phyloP scores from a whole-genome alignment of 2,329 filamentous ascomycete genomes.

The Penicillium paneum region DNA sequence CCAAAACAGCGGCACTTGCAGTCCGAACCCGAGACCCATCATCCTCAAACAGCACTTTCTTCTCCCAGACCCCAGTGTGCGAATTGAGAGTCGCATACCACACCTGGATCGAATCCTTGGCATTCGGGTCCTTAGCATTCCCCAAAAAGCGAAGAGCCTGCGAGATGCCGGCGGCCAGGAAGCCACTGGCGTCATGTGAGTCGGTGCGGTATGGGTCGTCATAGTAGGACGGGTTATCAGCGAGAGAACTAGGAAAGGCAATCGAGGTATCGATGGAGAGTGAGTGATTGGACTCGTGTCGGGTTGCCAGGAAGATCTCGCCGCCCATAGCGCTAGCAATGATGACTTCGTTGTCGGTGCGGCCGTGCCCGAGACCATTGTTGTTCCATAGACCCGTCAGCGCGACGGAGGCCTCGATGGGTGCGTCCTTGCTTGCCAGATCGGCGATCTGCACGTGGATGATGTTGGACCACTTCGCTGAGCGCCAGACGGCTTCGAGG shows the following conservation, averaged over 20 bases:
- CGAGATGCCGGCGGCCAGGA: constrained; percentile 51
- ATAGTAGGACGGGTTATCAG: constrained; percentile 61
- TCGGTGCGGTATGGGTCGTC: constrained; percentile 50
- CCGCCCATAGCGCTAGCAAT: constrained; percentile 47
- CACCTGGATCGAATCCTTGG: constrained; percentile 47
- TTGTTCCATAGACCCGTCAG: constrained; percentile 50
- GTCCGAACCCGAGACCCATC: constrained; percentile 52
- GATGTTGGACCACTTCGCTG: constrained; percentile 50
- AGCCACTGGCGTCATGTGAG: constrained; percentile 52
- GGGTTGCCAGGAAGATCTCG: constrained; percentile 42
- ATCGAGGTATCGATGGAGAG: constrained; percentile 47
- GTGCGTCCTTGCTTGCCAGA: constrained; percentile 24
- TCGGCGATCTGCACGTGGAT: constrained; percentile 45
- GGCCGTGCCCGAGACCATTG: constrained; percentile 57
- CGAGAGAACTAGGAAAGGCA: constrained; percentile 40
- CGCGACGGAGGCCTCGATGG: constrained; percentile 43
- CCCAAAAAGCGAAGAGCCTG: constrained; percentile 40
- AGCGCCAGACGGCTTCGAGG: constrained; percentile 47
- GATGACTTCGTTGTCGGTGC: constrained; percentile 32
- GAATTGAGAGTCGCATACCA: constrained; percentile 41
- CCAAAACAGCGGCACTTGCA: constrained; percentile 52
- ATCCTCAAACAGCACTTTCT: constrained; percentile 56
- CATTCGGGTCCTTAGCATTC: constrained; percentile 33
- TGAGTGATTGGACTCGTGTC: constrained; percentile 25
- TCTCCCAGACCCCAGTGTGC: constrained; percentile 39